Evolutionary conservation across 805 yeast species (phyloP).

Genomic region (Hanseniaspora lachancei): DNA sequence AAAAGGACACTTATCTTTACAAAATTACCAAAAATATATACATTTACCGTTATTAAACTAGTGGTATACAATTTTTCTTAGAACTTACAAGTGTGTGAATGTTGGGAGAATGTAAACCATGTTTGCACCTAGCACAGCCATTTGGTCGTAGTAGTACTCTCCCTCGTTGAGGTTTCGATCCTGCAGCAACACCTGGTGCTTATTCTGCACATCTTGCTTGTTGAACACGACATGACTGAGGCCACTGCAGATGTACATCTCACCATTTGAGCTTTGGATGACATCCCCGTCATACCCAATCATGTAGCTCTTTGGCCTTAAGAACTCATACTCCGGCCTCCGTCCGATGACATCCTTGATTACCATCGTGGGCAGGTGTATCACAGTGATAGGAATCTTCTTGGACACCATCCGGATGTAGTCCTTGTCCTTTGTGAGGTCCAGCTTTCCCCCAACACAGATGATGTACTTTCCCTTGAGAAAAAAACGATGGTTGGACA

Average conservation of each 20-base stretch:
- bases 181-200: neutral
- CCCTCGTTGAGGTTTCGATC: neutral
- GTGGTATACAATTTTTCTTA: too few relatives aligned
- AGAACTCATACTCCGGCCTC: neutral
- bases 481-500: neutral
- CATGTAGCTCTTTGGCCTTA: neutral
- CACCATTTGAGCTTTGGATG: neutral
- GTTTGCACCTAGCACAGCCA: neutral
- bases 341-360: neutral
- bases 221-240: neutral
- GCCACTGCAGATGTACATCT: neutral
- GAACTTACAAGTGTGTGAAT: neutral
- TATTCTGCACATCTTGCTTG: neutral
- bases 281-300: constrained; percentile 1
- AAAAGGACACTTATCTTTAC: too few relatives aligned
- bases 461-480: constrained; percentile 1
- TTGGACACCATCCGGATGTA: neutral
- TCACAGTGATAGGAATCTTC: neutral
- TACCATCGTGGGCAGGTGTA: constrained; percentile 4
- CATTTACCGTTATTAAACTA: too few relatives aligned
- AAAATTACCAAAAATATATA: too few relatives aligned
- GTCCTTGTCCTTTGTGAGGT: neutral
- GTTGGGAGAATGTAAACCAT: neutral
- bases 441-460: constrained; percentile 1
- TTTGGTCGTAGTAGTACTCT: neutral